A percentile compares a stretch with the other conserved stretches of the same genome.
phyloP scores from a whole-genome alignment of 208 protist species.

The Acanthamoeba royreba region DNA sequence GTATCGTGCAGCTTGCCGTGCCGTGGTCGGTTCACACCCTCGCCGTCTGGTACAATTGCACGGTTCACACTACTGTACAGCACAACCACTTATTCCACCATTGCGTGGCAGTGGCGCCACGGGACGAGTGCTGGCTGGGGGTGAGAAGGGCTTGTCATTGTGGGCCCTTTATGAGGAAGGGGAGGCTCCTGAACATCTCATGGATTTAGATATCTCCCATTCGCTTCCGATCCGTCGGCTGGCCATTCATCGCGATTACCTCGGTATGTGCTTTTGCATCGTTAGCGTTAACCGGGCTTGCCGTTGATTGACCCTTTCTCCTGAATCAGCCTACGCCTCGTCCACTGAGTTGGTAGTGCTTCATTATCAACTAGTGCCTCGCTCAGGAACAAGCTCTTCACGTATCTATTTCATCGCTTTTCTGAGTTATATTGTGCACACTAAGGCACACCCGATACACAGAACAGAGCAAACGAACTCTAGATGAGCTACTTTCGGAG shows the following conservation, averaged over 20 bases:
- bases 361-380: background rate
- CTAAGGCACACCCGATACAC: background rate
- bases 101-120: background rate
- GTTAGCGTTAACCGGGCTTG: background rate
- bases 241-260: slow-evolving; percentile 3
- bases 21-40: background rate
- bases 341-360: background rate
- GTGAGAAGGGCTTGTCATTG: background rate
- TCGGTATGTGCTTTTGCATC: background rate
- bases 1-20: background rate
- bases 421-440: background rate
- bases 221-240: background rate
- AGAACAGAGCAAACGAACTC: background rate
- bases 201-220: slow-evolving; percentile 10
- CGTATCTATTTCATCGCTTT: background rate
- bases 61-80: background rate
- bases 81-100: too few relatives aligned
- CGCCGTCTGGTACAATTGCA: background rate
- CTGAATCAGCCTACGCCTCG: background rate
- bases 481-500: background rate
- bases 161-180: slow-evolving; percentile 2
- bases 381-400: background rate
- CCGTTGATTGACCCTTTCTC: background rate
- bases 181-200: background rate
- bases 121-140: background rate